Conservation (phyloP, 495 filamentous ascomycete species). For the Collariella sp. region DNA sequence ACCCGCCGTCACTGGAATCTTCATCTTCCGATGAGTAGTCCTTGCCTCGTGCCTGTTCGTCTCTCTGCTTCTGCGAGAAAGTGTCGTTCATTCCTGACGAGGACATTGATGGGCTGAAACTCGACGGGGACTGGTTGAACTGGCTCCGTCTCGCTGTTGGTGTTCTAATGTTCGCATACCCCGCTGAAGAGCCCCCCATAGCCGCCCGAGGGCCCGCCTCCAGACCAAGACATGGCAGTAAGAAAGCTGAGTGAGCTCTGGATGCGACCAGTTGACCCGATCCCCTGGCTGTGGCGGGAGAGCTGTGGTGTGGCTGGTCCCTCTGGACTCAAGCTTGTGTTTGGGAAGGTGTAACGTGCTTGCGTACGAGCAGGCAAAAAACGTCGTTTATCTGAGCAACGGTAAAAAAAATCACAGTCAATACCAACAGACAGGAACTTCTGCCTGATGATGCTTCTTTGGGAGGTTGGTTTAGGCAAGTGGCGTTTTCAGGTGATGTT, state of each 20-base stretch:
- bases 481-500: background rate
- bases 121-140: slow-evolving; percentile 3
- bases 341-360: no score
- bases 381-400: no score
- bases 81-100: slow-evolving; percentile 7
- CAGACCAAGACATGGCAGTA: background rate
- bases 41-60: slow-evolving; percentile 47
- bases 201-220: background rate
- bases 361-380: no score
- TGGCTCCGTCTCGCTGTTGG: background rate
- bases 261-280: background rate
- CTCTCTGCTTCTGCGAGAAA: slow-evolving; percentile 39
- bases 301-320: no score
- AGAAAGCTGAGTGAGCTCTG: background rate
- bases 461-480: background rate
- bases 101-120: slow-evolving; percentile 1
- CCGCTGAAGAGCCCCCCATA: background rate
- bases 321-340: no score
- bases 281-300: background rate
- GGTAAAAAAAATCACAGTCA: no score
- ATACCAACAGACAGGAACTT: no score
- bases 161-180: background rate
- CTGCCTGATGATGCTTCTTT: no score
- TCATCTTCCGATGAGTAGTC: slow-evolving; percentile 34
- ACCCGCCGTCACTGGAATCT: slow-evolving; percentile 19